Percentiles rank a stretch among this genome's conserved stretches.
phyloP scores from a whole-genome alignment of 352 stramenopile species.

The Pythium sukuiense region DNA sequence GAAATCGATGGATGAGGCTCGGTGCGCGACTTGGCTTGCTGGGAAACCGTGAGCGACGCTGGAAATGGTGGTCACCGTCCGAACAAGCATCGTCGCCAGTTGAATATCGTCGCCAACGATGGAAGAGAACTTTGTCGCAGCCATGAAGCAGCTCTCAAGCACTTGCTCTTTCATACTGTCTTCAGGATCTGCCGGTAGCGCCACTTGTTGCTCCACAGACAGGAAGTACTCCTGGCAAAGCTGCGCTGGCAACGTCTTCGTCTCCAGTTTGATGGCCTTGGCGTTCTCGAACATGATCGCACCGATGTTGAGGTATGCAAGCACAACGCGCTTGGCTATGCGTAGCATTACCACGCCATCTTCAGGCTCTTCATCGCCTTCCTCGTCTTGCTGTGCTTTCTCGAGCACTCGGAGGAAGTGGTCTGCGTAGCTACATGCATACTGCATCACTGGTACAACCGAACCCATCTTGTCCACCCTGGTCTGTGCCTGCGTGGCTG shows the following conservation, averaged over 20 bases:
- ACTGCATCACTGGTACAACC: neutral
- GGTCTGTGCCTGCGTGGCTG: neutral
- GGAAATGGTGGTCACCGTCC: constrained; percentile 7
- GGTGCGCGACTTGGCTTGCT: constrained; percentile 8
- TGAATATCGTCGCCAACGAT: constrained; percentile 17
- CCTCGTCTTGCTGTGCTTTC: neutral
- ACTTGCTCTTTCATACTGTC: constrained; percentile 9
- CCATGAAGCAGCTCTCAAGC: constrained; percentile 25
- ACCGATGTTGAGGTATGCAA: constrained; percentile 19
- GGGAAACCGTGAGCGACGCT: constrained; percentile 15
- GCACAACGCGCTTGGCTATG: constrained; percentile 9
- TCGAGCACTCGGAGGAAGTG: constrained; percentile 6
- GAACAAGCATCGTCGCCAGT: constrained; percentile 14
- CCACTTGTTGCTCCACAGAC: constrained; percentile 13
- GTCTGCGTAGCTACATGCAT: constrained; percentile 6
- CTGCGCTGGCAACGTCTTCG: neutral
- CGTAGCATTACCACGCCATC: neutral
- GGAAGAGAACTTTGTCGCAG: constrained; percentile 15
- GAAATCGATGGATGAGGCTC: constrained; percentile 10
- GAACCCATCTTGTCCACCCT: constrained; percentile 1
- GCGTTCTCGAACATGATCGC: constrained; percentile 11
- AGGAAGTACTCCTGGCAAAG: constrained; percentile 28
- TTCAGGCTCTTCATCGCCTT: constrained; percentile 3
- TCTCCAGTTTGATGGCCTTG: neutral
- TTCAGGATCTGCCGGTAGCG: neutral